These are phyloP conservation scores for Nakazawaea anatomiae DNA, from an alignment of 805 yeast species.

Conservation along the genomic window DNA sequence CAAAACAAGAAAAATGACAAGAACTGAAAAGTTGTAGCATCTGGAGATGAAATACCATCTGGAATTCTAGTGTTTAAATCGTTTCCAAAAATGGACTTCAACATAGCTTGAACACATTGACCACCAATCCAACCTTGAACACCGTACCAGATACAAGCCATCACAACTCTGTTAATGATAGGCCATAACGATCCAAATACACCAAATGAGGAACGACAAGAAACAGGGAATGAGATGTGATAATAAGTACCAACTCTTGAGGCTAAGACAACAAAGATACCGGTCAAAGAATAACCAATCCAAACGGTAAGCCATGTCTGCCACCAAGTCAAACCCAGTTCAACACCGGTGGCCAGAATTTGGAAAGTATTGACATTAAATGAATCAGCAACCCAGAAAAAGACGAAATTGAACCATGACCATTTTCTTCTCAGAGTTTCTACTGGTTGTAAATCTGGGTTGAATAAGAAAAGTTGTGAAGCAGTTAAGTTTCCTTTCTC, in stretches of 20 bases:
- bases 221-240: slow-evolving; percentile 82
- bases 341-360: slow-evolving; percentile 82
- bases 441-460: slow-evolving; percentile 75
- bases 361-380: slow-evolving; percentile 90
- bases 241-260: slow-evolving; percentile 78
- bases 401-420: slow-evolving; percentile 77
- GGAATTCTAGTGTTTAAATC: slow-evolving; percentile 57
- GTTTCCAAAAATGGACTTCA: slow-evolving; percentile 68
- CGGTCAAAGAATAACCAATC: slow-evolving; percentile 74
- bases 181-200: slow-evolving; percentile 87
- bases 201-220: slow-evolving; percentile 79
- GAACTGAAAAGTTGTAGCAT: slow-evolving; percentile 64
- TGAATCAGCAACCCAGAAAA: slow-evolving; percentile 86
- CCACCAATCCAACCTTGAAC: slow-evolving; percentile 86
- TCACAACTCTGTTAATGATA: slow-evolving; percentile 67
- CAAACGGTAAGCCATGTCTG: slow-evolving; percentile 86
- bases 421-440: slow-evolving; percentile 72
- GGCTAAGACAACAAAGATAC: slow-evolving; percentile 59
- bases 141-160: slow-evolving; percentile 78
- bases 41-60: slow-evolving; percentile 49
- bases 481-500: slow-evolving; percentile 38
- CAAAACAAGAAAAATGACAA: slow-evolving; percentile 78
- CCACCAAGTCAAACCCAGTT: slow-evolving; percentile 83
- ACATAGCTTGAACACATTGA: slow-evolving; percentile 72
- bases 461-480: slow-evolving; percentile 61